A percentile compares a stretch with the other conserved stretches of the same genome.
Conservation (phyloP, 805 yeast species). For the Candida corydali region DNA sequence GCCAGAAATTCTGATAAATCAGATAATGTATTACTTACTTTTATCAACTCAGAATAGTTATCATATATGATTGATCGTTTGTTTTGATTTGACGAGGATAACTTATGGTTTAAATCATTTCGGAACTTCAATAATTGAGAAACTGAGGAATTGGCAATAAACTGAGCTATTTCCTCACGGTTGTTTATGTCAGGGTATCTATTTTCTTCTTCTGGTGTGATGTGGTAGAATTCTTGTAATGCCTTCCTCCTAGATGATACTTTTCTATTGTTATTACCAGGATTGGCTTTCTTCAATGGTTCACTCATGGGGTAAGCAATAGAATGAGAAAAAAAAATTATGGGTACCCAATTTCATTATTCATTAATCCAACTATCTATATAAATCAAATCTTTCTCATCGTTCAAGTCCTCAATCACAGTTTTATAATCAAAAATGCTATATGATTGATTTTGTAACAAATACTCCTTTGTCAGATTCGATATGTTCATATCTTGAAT, state of each 20-base stretch:
- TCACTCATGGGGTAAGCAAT: not conserved
- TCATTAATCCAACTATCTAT: conserved; percentile 31
- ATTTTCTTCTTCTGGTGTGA: conserved; percentile 11
- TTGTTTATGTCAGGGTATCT: conserved; percentile 7
- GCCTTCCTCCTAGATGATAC: conserved; percentile 39
- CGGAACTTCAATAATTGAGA: conserved; percentile 28
- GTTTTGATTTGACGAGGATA: conserved; percentile 53
- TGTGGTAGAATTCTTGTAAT: conserved; percentile 37
- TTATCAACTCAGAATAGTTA: conserved; percentile 69
- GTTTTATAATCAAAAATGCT: conserved; percentile 24
- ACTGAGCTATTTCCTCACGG: conserved; percentile 16
- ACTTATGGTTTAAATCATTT: conserved; percentile 36
- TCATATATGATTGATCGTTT: conserved; percentile 71
- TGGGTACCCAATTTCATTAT: conserved; percentile 1
- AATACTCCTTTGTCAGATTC: conserved; percentile 8
- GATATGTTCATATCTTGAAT: conserved; percentile 1
- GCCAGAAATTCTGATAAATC: conserved; percentile 15
- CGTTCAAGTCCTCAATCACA: conserved; percentile 24
- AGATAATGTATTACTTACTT: conserved; percentile 53
- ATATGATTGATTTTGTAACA: conserved; percentile 3
- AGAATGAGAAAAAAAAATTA: not conserved
- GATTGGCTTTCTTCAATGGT: not conserved
- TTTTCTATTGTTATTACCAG: conserved; percentile 17
- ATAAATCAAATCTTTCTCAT: conserved; percentile 25
- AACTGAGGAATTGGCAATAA: conserved; percentile 20